Base-by-base conservation (phyloP, 2,329 filamentous ascomycete genomes). In the Penicillium sp. region DNA sequence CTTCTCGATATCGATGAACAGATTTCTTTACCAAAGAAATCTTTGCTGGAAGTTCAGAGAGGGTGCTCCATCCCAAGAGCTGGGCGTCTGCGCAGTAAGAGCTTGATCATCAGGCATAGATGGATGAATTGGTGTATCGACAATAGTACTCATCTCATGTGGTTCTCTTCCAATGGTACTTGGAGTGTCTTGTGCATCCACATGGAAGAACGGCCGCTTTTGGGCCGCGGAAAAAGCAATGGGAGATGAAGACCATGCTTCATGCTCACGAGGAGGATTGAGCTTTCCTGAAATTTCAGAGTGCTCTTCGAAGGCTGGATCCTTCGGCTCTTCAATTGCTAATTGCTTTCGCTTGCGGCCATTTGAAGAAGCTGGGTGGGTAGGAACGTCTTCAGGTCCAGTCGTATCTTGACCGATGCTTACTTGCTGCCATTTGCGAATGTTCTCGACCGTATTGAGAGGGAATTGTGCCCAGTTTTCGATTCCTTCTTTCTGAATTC, bases 381-480 rank as follows among this genome's bases (percentile, higher is more conserved):
- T 33, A 14, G 22, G 19, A 48, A 54, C 33, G 26, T 35, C 19
- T 42, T 59, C 43, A 40, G 46, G 7, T 33, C 45, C 53, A 35
- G 16, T 28, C 14, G 16, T 19, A 6, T 42, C 38, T 40, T 57
- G 55, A 6, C 51, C 52, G 10, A 43, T 58, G 54, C 70, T 75
- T 43, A 74, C 71, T 30, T 68, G 60, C 59, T 78, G 73, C 77
- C 77, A 79, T 56, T 66, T 67, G 6, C 75, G 71, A 38, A 79
- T 71, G 52, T 74, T 73, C 4, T 70, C 62, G 8, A 70, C 70
- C 4, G 70, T 73, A 19, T 71, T 68, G 25, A 79, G 65, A 7
- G 77, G 77, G 55, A 73, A 77, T 4, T 64, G 64, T 30, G 72
- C 73, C 77, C 77, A 79, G 56, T 76, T 73, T 19, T 79, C 75